A percentile compares a stretch with the other conserved stretches of the same genome.
phyloP scores from a whole-genome alignment of 768 basidiomycete genomes.

The Psilocybe sp. region DNA sequence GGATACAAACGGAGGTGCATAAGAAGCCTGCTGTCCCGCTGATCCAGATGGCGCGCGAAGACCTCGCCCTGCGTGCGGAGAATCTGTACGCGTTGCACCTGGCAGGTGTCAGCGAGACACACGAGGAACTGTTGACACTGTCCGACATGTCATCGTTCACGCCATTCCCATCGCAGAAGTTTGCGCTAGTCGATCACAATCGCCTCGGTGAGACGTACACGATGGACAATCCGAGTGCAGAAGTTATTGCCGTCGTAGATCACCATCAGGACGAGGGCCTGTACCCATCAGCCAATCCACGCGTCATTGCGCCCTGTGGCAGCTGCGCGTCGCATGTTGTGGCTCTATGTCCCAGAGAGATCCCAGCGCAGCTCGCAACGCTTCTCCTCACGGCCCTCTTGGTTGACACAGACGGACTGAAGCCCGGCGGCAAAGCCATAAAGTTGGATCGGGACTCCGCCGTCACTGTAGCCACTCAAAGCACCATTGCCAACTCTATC shows the following conservation, averaged over 20 bases:
- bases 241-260: constrained; percentile 81
- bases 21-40: constrained; percentile 67
- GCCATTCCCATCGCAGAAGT: constrained; percentile 51
- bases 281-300: constrained; percentile 61
- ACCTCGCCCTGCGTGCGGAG: constrained; percentile 81
- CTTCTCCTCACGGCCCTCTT: constrained; percentile 80
- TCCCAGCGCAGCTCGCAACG: constrained; percentile 65
- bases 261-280: constrained; percentile 87
- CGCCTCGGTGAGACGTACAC: constrained; percentile 47
- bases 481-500: constrained; percentile 63
- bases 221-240: constrained; percentile 32
- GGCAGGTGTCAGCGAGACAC: constrained; percentile 49
- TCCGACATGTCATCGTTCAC: constrained; percentile 57
- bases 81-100: constrained; percentile 74
- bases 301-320: constrained; percentile 68
- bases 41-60: constrained; percentile 61
- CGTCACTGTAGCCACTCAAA: constrained; percentile 52
- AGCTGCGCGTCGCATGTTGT: constrained; percentile 72
- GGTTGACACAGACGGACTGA: constrained; percentile 85
- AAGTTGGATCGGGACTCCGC: constrained; percentile 63
- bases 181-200: constrained; percentile 93
- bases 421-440: constrained; percentile 74
- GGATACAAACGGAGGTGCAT: constrained; percentile 59
- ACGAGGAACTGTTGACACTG: constrained; percentile 60
- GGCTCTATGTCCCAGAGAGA: constrained; percentile 29